Evolutionary conservation across 495 filamentous ascomycete species (phyloP), one percentile per base, ranked within the genome.

Genomic region (Aspergillus conjunctus): DNA sequence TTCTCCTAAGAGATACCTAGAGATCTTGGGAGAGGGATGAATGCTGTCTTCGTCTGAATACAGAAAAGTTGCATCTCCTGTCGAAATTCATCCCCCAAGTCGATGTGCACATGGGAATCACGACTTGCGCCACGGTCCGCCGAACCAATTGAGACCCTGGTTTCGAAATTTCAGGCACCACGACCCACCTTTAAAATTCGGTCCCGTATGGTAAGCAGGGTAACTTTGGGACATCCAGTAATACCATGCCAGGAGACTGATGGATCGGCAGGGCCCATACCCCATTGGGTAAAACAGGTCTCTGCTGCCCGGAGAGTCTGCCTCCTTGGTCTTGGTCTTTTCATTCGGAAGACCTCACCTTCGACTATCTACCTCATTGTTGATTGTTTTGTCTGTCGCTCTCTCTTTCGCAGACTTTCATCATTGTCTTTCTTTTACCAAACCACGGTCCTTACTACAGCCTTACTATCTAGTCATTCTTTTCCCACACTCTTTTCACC

Each of bases 361-460:
- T 48, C 44, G 58, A 20, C 30, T n/a, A 51, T 7, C n/a, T n/a
- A n/a, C n/a, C n/a, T n/a, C 32, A 15, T 51, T 51, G 49, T 31
- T 39, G 30, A 21, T 21, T 43, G 39, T 43, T 57, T n/a, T 56
- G 49, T 39, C 54, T 53, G 56, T 66, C 56, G 18, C 59, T 66
- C 61, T 57, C 60, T 61, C 64, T 48, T 60, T 64, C 67, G 11
- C 54, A 56, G 39, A 49, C 56, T 50, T 61, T 71, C 64, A 65
- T 64, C 66, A 64, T 64, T 65, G 58, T 63, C 66, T 62, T 63
- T 66, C 52, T 56, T 62, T 45, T 60, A 58, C 58, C 46, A 61
- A 15, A 53, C 52, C 15, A 63, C 66, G 51, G 51, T 60, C 51
- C 54, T 58, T 66, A 56, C 61, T 57, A 17, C 34, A 46, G 22